Conservation (phyloP, 2,329 filamentous ascomycete species). For the Byssochlamys sp. region DNA sequence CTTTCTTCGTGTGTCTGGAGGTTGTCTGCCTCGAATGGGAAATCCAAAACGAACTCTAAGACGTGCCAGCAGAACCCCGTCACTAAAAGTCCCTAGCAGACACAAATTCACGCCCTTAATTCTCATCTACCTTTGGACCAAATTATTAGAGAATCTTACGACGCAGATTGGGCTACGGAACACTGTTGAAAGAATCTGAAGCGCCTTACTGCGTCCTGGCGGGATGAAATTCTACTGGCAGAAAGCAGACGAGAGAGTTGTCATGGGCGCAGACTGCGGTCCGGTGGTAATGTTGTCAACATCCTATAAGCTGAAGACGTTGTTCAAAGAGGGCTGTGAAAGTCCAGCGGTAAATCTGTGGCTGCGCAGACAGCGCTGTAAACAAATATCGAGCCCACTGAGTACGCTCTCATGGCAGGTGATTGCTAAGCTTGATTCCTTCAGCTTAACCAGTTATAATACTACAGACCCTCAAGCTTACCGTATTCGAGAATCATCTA, state of each 20-base stretch:
- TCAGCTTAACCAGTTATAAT: neutral
- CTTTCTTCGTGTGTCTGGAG: neutral
- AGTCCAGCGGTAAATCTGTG: neutral
- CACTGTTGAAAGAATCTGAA: too few species aligned
- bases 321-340: neutral
- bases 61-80: neutral
- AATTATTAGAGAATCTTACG: too few species aligned
- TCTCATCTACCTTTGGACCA: too few species aligned
- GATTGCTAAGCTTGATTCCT: neutral
- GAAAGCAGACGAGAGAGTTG: neutral
- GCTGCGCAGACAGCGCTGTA: neutral
- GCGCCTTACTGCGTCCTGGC: too few species aligned
- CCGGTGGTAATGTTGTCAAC: neutral
- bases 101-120: too few species aligned
- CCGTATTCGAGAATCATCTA: too few species aligned
- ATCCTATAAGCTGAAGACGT: neutral
- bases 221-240: too few species aligned
- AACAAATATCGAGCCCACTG: neutral
- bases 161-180: too few species aligned
- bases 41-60: neutral
- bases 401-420: neutral
- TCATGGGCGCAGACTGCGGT: neutral
- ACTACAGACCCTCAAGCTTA: too few species aligned
- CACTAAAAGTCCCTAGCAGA: neutral
- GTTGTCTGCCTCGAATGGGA: neutral